Conservation (phyloP, 345 rosid genomes). For the Corymbia maculata region DNA sequence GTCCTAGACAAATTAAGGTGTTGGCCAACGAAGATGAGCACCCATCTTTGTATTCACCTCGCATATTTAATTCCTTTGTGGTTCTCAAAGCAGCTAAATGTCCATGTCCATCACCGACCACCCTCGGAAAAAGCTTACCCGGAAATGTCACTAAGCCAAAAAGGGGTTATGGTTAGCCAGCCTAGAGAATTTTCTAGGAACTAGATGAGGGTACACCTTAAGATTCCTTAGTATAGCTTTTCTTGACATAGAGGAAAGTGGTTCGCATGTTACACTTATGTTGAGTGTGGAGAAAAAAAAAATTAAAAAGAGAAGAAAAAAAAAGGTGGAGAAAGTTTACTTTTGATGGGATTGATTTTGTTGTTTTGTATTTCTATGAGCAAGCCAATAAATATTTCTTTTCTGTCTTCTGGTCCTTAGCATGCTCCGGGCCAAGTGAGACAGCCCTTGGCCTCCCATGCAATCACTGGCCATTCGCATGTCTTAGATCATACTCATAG, state of each 20-base stretch:
- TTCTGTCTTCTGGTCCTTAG: neutral
- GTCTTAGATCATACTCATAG: neutral
- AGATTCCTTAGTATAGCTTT: neutral
- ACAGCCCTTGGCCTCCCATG: neutral
- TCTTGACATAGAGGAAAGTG: neutral
- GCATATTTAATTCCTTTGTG: neutral
- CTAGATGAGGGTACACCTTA: neutral
- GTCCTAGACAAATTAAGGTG: slow-evolving; percentile 7
- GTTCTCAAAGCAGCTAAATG: neutral
- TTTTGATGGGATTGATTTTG: neutral
- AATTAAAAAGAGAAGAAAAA: neutral
- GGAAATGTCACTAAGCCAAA: neutral
- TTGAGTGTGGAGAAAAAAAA: neutral
- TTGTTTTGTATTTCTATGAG: neutral
- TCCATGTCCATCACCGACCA: neutral
- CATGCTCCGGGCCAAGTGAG: neutral
- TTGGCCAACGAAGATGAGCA: neutral
- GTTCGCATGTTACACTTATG: neutral
- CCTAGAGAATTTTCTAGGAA: neutral
- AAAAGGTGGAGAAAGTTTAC: slow-evolving; percentile 6
- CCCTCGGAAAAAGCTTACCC: neutral
- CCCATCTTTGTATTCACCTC: neutral
- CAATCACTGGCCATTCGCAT: neutral
- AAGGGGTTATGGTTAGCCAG: neutral
- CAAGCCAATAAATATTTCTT: neutral